phyloP scores from a whole-genome alignment of 2,329 filamentous ascomycete genomes.

The Aspergillus sp. region DNA sequence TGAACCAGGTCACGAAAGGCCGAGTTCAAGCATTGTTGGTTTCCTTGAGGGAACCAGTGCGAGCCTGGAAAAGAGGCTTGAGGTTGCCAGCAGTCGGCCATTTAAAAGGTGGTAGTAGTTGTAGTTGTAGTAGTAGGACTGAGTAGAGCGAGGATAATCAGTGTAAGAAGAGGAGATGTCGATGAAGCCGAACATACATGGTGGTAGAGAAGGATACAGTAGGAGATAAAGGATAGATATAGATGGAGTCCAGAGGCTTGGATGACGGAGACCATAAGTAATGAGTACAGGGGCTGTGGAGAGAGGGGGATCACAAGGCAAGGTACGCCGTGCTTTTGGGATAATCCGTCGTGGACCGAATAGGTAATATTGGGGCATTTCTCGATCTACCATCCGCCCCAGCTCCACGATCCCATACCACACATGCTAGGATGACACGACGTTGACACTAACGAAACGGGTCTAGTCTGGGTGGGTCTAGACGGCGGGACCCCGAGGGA shows the following conservation, averaged over 20 bases:
- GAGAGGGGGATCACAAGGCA: constrained; percentile 13
- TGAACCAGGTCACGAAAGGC: constrained; percentile 37
- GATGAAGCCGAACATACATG: not conserved
- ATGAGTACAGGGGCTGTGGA: no score
- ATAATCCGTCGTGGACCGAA: no score
- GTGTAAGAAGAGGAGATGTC: constrained; percentile 1
- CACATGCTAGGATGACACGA: constrained; percentile 34
- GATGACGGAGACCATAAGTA: not conserved
- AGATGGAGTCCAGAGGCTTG: not conserved
- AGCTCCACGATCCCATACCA: constrained; percentile 30
- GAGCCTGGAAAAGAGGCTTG: constrained; percentile 20
- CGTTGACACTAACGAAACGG: constrained; percentile 32
- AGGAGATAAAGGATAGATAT: constrained; percentile 4
- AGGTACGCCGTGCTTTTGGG: constrained; percentile 8
- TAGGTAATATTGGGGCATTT: constrained; percentile 14
- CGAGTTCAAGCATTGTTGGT: constrained; percentile 15
- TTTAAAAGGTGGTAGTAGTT: constrained; percentile 11
- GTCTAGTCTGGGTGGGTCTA: constrained; percentile 13
- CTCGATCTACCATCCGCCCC: constrained; percentile 31
- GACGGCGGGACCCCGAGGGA: not conserved
- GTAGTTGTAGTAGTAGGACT: not conserved
- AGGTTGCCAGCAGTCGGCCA: constrained; percentile 27
- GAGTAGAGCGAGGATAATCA: constrained; percentile 1
- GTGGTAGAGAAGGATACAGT: not conserved
- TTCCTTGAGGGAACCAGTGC: constrained; percentile 20